Conservation (phyloP, 805 yeast genomes). For the Candida chilensis region DNA sequence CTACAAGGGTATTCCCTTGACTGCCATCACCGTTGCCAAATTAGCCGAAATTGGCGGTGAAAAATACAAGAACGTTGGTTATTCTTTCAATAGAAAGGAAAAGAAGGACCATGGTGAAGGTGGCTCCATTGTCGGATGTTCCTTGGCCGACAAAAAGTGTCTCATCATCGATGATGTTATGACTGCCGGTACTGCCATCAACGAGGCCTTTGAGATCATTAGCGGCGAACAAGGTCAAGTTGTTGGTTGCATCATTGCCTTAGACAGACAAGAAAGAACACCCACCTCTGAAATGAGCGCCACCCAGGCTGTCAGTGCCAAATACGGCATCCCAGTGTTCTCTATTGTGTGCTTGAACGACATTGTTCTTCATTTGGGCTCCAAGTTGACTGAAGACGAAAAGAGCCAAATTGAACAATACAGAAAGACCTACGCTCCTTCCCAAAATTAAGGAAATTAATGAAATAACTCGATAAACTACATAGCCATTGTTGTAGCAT, state of each 20-base stretch:
- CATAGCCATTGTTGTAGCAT: neutral
- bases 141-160: conserved; percentile 61
- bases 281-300: conserved; percentile 63
- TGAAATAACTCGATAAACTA: neutral
- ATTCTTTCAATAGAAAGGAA: conserved; percentile 95
- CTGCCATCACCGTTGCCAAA: conserved; percentile 88
- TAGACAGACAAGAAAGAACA: conserved; percentile 88
- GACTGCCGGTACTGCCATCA: conserved; percentile 98
- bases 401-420: conserved; percentile 50
- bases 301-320: conserved; percentile 66
- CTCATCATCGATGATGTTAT: conserved; percentile 93
- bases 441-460: conserved; percentile 1
- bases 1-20: conserved; percentile 93
- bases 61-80: conserved; percentile 64
- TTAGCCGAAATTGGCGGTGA: conserved; percentile 85
- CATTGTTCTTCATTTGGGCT: conserved; percentile 54
- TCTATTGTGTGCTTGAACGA: conserved; percentile 73
- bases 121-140: conserved; percentile 85
- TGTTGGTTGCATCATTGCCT: conserved; percentile 81
- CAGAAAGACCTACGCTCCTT: conserved; percentile 39
- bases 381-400: conserved; percentile 48
- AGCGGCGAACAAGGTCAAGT: conserved; percentile 58
- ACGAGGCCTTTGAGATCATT: conserved; percentile 85
- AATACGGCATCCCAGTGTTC: conserved; percentile 73
- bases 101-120: conserved; percentile 98